A percentile compares a stretch with the other conserved stretches of the same genome.
Evolutionary conservation across 2,329 filamentous ascomycete species (phyloP).

Genomic region (Fusarium virguliforme): DNA sequence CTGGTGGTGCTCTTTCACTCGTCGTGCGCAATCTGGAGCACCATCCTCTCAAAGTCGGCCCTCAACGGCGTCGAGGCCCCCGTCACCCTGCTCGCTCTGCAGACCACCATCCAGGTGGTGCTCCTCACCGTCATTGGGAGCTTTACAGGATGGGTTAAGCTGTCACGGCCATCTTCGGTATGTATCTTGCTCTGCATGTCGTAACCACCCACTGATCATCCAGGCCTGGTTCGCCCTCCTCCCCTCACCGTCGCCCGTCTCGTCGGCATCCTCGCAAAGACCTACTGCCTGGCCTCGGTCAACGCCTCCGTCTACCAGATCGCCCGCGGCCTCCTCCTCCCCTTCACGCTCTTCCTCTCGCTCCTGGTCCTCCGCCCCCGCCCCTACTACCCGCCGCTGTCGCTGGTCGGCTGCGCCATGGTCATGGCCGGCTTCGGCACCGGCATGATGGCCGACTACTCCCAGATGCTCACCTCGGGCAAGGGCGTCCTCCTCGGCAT

Average conservation of each 20-base stretch:
- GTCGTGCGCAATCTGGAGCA: conserved; percentile 50
- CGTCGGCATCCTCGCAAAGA: conserved; percentile 50
- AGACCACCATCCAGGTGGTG: conserved; percentile 47
- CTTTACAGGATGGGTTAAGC: conserved; percentile 49
- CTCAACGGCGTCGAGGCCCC: conserved; percentile 50
- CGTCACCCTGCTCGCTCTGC: conserved; percentile 48
- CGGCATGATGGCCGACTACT: conserved; percentile 50
- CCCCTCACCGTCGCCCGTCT: conserved; percentile 48
- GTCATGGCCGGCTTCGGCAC: conserved; percentile 51
- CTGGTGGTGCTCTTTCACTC: conserved; percentile 51
- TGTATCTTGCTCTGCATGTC: conserved; percentile 21
- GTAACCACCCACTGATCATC: too few species aligned
- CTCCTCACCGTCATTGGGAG: conserved; percentile 45
- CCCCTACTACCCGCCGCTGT: conserved; percentile 50
- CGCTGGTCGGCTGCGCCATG: conserved; percentile 49
- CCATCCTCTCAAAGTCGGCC: conserved; percentile 50
- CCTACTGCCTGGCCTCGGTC: conserved; percentile 50
- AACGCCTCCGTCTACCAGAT: conserved; percentile 52
- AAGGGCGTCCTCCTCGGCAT: conserved; percentile 49
- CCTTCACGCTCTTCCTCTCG: conserved; percentile 49
- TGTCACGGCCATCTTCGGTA: conserved; percentile 45
- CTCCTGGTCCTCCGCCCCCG: conserved; percentile 49
- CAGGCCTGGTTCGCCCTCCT: conserved; percentile 49
- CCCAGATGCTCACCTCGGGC: conserved; percentile 50
- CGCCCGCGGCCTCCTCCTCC: conserved; percentile 48